Evolutionary conservation across 495 filamentous ascomycete genomes (phyloP).

Genomic region (Diplogelasinospora grovesii): DNA sequence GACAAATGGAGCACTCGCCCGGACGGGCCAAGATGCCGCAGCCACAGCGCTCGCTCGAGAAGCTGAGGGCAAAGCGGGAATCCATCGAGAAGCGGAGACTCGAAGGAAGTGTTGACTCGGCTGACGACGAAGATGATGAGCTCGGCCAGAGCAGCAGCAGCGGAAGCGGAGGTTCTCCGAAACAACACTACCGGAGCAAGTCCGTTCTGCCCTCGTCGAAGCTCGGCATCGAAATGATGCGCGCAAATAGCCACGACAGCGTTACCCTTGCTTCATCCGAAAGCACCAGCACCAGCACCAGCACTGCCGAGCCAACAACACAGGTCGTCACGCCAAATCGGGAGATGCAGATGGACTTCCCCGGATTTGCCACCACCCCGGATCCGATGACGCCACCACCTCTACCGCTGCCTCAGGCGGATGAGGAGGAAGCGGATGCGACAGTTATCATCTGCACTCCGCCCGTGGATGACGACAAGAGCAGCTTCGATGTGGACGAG

Average conservation of each 20-base stretch:
- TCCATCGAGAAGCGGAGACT: conserved; percentile 67
- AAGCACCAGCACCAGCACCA: conserved; percentile 16
- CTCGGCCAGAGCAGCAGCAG: conserved; percentile 56
- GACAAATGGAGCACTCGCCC: conserved; percentile 46
- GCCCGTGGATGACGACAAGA: conserved; percentile 6
- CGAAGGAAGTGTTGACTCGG: conserved; percentile 72
- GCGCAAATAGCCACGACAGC: conserved; percentile 85
- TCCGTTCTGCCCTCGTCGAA: conserved; percentile 57
- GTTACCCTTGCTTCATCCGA: conserved; percentile 47
- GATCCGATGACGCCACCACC: conserved; percentile 11
- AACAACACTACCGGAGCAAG: conserved; percentile 35
- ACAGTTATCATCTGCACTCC: conserved; percentile 22
- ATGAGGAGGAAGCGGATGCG: conserved; percentile 13
- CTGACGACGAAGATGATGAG: conserved; percentile 90
- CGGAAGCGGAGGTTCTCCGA: conserved; percentile 27
- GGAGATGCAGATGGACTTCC: conserved; percentile 21
- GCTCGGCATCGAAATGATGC: conserved; percentile 90
- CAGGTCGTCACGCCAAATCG: conserved; percentile 35
- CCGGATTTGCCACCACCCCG: conserved; percentile 1
- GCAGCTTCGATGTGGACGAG: conserved; percentile 17
- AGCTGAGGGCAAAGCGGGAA: conserved; percentile 67
- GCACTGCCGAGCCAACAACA: conserved; percentile 28
- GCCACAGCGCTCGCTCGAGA: conserved; percentile 68
- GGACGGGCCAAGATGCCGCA: conserved; percentile 32
- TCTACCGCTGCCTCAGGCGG: conserved; percentile 4